Conservation (phyloP, 2,329 filamentous ascomycete genomes). For the Pseudogymnoascus sp. region DNA sequence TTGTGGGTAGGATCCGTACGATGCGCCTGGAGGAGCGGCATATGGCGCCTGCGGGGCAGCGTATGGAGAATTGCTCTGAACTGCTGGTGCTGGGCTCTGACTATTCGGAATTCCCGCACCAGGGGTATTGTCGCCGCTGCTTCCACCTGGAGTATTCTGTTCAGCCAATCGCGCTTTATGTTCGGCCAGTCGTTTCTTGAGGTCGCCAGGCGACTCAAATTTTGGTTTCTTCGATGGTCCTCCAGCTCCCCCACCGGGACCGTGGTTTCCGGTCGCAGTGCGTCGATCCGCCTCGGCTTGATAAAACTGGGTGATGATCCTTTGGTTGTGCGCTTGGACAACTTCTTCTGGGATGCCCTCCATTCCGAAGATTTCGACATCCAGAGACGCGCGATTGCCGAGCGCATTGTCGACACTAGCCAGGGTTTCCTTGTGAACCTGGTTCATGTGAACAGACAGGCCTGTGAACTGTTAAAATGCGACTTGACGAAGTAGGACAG, state of each 20-base stretch:
- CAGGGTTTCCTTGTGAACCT: conserved; percentile 93
- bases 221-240: conserved; percentile 62
- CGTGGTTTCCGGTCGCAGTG: conserved; percentile 74
- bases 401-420: conserved; percentile 86
- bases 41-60: conserved; percentile 16
- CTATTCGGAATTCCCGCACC: conserved; percentile 26
- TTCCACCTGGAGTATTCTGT: conserved; percentile 44
- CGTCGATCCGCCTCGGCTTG: conserved; percentile 76
- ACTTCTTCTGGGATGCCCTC: conserved; percentile 88
- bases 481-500: background rate
- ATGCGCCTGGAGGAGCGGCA: conserved; percentile 17
- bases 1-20: conserved; percentile 28
- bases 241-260: conserved; percentile 46
- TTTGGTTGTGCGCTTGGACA: conserved; percentile 72
- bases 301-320: conserved; percentile 78
- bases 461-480: conserved; percentile 35
- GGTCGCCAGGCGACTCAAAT: conserved; percentile 64
- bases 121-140: conserved; percentile 50
- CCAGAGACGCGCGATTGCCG: conserved; percentile 72
- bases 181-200: conserved; percentile 72
- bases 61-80: conserved; percentile 26
- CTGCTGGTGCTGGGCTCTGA: conserved; percentile 41
- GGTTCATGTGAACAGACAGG: conserved; percentile 92
- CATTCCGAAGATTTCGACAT: conserved; percentile 97
- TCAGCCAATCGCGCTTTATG: conserved; percentile 62